Percentiles rank a stretch among this genome's conserved stretches.
Conservation (phyloP, 306 rosid species). For the Hylodesmum podocarpum region DNA sequence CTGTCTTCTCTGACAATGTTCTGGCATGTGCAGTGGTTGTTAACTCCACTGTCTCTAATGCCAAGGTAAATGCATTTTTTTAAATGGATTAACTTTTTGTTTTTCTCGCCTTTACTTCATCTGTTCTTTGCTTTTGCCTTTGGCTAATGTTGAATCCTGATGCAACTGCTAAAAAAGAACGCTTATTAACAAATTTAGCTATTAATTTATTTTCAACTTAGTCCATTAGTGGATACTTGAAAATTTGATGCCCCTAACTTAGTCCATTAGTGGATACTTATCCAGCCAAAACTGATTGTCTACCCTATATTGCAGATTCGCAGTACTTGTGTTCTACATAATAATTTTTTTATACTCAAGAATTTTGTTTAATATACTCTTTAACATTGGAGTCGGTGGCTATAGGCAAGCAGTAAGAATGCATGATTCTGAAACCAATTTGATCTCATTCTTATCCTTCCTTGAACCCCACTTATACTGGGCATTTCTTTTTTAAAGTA, state of each 20-base stretch:
- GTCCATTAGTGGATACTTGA: slow-evolving; percentile 12
- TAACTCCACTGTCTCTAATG: slow-evolving; percentile 73
- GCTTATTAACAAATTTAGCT: background rate
- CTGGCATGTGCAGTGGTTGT: slow-evolving; percentile 93
- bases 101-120: background rate
- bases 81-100: background rate
- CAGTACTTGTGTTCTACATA: background rate
- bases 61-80: slow-evolving; percentile 56
- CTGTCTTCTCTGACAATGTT: slow-evolving; percentile 94
- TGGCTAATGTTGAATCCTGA: slow-evolving; percentile 3
- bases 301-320: background rate
- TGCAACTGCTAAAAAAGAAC: slow-evolving; percentile 2
- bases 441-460: background rate
- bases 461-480: background rate
- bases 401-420: background rate
- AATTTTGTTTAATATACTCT: background rate
- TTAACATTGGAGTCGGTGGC: background rate
- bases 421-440: background rate
- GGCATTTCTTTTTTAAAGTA: background rate
- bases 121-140: slow-evolving; percentile 10
- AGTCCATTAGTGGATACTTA: background rate
- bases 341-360: background rate
- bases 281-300: background rate
- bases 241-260: slow-evolving; percentile 1
- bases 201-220: background rate